Conservation (phyloP, 2,329 filamentous ascomycete genomes). For the Fusarium multiceps region DNA sequence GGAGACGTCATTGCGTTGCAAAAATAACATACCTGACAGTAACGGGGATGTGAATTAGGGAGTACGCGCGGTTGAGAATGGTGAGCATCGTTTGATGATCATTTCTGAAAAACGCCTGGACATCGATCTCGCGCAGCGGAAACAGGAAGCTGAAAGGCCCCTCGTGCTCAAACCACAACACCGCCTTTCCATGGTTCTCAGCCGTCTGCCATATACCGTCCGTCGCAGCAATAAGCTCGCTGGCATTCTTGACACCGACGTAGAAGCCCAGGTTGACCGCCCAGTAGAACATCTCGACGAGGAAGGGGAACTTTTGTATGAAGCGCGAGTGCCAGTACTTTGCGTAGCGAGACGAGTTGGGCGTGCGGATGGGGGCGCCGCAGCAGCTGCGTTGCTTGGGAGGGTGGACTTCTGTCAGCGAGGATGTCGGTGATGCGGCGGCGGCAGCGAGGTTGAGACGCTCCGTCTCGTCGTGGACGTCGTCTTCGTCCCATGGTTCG, state of each 20-base stretch:
- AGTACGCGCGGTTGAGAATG: conserved; percentile 68
- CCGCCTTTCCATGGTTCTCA: conserved; percentile 64
- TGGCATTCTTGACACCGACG: conserved; percentile 45
- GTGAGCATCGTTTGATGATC: conserved; percentile 64
- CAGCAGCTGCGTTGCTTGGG: conserved; percentile 64
- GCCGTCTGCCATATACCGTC: conserved; percentile 65
- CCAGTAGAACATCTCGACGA: conserved; percentile 82
- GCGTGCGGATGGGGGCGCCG: conserved; percentile 62
- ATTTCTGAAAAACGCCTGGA: conserved; percentile 68
- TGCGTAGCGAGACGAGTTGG: conserved; percentile 71
- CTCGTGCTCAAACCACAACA: conserved; percentile 66
- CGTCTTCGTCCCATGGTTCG: conserved; percentile 41
- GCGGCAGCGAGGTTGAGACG: conserved; percentile 15
- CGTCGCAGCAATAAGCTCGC: conserved; percentile 51
- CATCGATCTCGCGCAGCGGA: conserved; percentile 61
- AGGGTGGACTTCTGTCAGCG: conserved; percentile 46
- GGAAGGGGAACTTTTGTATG: conserved; percentile 73
- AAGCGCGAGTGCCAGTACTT: conserved; percentile 70
- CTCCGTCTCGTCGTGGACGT: conserved; percentile 38
- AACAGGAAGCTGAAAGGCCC: conserved; percentile 63
- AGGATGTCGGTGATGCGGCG: conserved; percentile 15
- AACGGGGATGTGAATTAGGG: conserved; percentile 69
- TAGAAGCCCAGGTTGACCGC: conserved; percentile 73
- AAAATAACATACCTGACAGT: conserved; percentile 61
- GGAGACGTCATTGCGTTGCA: background rate